Evolutionary conservation across 305 asterid genomes (phyloP), one percentile per base, ranked within the genome.

Genomic region (Solanum chacoense): DNA sequence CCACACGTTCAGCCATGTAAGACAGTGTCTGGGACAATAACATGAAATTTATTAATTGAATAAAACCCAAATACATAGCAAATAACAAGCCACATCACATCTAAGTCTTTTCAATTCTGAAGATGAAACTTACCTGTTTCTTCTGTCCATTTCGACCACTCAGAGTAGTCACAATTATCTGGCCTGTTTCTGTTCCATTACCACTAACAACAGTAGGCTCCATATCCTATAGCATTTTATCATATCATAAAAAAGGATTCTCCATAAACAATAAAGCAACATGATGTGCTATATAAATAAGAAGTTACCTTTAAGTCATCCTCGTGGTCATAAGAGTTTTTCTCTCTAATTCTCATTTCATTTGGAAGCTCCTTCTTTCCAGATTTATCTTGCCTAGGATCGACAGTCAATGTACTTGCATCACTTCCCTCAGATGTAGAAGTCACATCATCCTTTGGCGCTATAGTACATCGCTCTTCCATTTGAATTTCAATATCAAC

Each of bases 1-100:
- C 98, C 24, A 93, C 92, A 20, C 96, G 98, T 94, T 96, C 98
- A n/a, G 98, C 98, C 97, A 96, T 95, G 55, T 95, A 95, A 92
- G 98, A 94, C 85, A 96, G 91, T 24, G 95, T 94, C 98, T 96
- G 92, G 75, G 59, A 88, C 35, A 77, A 55, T 28, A 35, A 32
- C 22, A 88, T 24, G 38, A 59, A 55, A 12, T 29, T 32, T 16
- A 55, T 84, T 50, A 22, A 84, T 55, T 11, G 50, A 20, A 12
- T 31, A 55, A 55, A 11, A n/a, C 31, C 20, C 75, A 84, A 55
- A 32, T 13, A 84, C 7, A 12, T 32, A 84, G 2, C 3, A 9
- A 84, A 7, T 20, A 74, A 84, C 74, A 84, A 32, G 45, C 40
- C 4, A 50, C 37, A 55, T 83, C 45, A 55, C 42, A 55, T 59